Evolutionary conservation across 257 asterid genomes (phyloP).

Genomic region (Solanum chaucha): DNA sequence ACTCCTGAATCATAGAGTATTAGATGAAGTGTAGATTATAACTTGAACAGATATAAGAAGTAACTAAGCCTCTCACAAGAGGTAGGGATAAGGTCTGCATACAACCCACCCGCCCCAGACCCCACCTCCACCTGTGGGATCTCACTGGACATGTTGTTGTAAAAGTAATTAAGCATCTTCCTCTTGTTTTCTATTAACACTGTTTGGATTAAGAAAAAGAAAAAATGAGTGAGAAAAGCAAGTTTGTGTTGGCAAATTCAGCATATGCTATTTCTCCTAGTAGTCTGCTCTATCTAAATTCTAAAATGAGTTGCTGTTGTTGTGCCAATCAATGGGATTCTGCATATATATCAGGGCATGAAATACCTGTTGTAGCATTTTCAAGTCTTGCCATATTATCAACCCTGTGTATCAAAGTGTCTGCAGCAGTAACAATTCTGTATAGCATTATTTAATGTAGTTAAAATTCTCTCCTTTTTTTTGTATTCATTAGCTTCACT

Average conservation of each 20-base stretch:
- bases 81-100: not conserved
- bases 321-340: not conserved
- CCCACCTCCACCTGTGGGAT: not conserved
- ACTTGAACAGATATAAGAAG: not conserved
- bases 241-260: not conserved
- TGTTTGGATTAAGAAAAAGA: not conserved
- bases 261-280: not conserved
- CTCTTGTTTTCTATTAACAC: not conserved
- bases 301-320: not conserved
- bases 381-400: not conserved
- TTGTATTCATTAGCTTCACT: not conserved
- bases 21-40: not conserved
- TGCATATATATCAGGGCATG: not conserved
- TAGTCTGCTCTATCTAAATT: not conserved
- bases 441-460: not conserved
- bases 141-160: not conserved
- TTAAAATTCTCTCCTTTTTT: not conserved
- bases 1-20: not conserved
- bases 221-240: not conserved
- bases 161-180: not conserved
- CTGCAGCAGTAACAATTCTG: not conserved
- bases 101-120: not conserved
- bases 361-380: not conserved
- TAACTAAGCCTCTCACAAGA: not conserved
- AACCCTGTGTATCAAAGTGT: not conserved